Evolutionary conservation across 192 early-diverging fungal genomes (phyloP).

Genomic region (Backusella parvicylindrica): DNA sequence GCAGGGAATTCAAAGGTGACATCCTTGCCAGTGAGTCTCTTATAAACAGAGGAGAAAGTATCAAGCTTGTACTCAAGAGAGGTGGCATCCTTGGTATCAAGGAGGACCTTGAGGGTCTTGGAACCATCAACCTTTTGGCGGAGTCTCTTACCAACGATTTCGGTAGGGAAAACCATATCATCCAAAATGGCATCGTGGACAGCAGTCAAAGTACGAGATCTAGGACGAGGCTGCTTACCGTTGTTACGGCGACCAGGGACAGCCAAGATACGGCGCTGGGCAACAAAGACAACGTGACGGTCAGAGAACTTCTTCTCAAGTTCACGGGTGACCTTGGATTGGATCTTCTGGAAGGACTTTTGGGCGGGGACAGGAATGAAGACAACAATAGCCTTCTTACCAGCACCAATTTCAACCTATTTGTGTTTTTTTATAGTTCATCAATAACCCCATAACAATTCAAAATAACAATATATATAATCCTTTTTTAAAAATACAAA

Average conservation of each 20-base stretch:
- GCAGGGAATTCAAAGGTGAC: constrained; percentile 96
- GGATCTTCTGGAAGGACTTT: constrained; percentile 96
- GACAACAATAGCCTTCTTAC: constrained; percentile 94
- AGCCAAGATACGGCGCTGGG: constrained; percentile 93
- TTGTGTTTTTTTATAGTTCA: no score
- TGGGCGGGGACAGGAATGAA: constrained; percentile 94
- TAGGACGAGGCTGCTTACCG: constrained; percentile 89
- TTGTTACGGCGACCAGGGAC: constrained; percentile 89
- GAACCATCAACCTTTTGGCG: constrained; percentile 93
- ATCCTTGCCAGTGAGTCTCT: constrained; percentile 95
- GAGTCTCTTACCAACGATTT: constrained; percentile 98
- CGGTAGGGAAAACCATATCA: constrained; percentile 98
- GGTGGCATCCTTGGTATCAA: constrained; percentile 98
- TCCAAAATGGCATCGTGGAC: constrained; percentile 97
- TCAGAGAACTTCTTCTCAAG: constrained; percentile 99
- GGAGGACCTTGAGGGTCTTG: constrained; percentile 91
- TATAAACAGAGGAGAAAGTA: constrained; percentile 94
- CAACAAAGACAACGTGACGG: constrained; percentile 91
- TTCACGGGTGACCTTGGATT: constrained; percentile 92
- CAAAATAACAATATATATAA: neutral
- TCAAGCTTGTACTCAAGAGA: constrained; percentile 98
- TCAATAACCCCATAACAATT: neutral
- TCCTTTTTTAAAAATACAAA: constrained; percentile 13
- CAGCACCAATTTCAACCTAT: constrained; percentile 86
- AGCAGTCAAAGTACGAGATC: constrained; percentile 90